Percentiles rank a stretch among this genome's conserved stretches.
Evolutionary conservation across 2,329 filamentous ascomycete genomes (phyloP).

Genomic region (Botrytis fragariae): DNA sequence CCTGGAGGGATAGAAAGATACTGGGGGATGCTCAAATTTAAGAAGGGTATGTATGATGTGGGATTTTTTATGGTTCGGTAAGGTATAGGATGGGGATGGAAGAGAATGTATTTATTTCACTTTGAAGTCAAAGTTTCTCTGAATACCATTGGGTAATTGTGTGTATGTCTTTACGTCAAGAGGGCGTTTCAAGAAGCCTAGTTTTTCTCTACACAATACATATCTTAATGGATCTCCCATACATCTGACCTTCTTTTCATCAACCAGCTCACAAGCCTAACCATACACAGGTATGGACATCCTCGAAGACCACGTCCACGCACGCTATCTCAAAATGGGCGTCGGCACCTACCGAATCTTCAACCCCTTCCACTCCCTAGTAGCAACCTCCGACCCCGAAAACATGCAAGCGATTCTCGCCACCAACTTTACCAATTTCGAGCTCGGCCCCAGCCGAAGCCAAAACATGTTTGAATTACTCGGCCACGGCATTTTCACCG

Average conservation of each 20-base stretch:
- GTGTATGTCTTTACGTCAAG: background rate
- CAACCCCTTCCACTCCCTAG: conserved; percentile 37
- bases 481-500: conserved; percentile 43
- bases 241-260: background rate
- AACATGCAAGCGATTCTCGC: conserved; percentile 39
- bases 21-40: background rate
- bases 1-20: background rate
- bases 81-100: too few species aligned
- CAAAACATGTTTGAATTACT: conserved; percentile 36
- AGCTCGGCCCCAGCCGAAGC: conserved; percentile 37
- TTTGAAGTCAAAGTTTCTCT: background rate
- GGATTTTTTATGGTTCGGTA: background rate
- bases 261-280: conserved; percentile 16
- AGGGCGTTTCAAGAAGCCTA: background rate
- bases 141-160: background rate
- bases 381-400: conserved; percentile 44
- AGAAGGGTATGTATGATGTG: background rate
- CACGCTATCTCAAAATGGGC: conserved; percentile 22
- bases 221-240: too few species aligned
- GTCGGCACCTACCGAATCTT: conserved; percentile 24
- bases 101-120: background rate
- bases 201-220: background rate
- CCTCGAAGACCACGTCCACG: conserved; percentile 29
- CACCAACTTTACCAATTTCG: conserved; percentile 40
- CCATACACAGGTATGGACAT: conserved; percentile 26